These are phyloP conservation scores for Akanthomyces dipterigenus DNA, from an alignment of 2,329 filamentous ascomycete species.

Conservation along the genomic window DNA sequence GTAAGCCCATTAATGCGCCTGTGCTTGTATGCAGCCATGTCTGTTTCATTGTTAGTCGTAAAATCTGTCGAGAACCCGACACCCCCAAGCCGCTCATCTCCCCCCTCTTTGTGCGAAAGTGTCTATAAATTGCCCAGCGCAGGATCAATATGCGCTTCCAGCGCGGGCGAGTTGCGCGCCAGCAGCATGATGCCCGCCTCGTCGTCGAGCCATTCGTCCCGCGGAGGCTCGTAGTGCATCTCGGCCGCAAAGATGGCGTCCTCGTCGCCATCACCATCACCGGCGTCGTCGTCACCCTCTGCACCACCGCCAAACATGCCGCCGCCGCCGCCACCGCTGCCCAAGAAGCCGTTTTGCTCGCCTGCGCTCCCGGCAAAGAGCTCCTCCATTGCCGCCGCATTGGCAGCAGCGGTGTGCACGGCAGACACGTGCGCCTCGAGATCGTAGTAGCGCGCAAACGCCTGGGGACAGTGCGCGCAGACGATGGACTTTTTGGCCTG, in stretches of 20 bases:
- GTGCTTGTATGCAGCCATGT: not conserved
- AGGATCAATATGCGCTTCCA: constrained; percentile 27
- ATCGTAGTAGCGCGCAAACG: constrained; percentile 45
- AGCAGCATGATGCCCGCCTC: constrained; percentile 38
- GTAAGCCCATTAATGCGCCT: not conserved
- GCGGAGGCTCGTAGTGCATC: constrained; percentile 25
- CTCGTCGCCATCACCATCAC: constrained; percentile 17
- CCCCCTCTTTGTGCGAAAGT: too few relatives aligned
- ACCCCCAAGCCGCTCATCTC: not conserved
- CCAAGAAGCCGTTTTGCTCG: constrained; percentile 8
- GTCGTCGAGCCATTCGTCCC: constrained; percentile 37
- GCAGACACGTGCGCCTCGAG: constrained; percentile 38
- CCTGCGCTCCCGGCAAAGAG: constrained; percentile 16
- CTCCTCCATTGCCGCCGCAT: not conserved
- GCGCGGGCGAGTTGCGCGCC: constrained; percentile 21
- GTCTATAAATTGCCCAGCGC: constrained; percentile 17
- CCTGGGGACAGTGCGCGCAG: constrained; percentile 40
- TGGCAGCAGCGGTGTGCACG: constrained; percentile 18
- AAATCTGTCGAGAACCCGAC: not conserved
- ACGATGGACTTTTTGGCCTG: constrained; percentile 35
- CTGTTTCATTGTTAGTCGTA: not conserved
- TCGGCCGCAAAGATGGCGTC: constrained; percentile 25
- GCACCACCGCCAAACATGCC: constrained; percentile 18
- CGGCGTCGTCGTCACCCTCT: constrained; percentile 8
- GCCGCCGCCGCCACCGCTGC: not conserved